Percentiles rank a stretch among this genome's conserved stretches.
Conservation (phyloP, 352 stramenopile genomes). For the Phytophthora capsici region DNA sequence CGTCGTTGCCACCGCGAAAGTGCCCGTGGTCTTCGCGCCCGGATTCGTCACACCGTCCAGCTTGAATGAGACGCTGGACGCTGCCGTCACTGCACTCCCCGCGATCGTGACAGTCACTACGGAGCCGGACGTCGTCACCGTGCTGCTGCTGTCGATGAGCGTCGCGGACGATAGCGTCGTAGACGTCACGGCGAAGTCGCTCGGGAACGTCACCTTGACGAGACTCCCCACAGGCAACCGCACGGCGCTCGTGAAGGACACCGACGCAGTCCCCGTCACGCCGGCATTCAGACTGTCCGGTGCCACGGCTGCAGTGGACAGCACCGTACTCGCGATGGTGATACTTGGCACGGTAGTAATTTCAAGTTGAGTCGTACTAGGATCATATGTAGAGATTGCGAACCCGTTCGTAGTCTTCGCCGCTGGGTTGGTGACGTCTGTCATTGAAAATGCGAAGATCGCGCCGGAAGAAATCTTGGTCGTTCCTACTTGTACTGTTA, state of each 20-base stretch:
- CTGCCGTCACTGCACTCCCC: conserved; percentile 27
- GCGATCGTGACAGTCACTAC: conserved; percentile 40
- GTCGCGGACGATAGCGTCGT: conserved; percentile 26
- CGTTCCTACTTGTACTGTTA: conserved; percentile 30
- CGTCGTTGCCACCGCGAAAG: conserved; percentile 45
- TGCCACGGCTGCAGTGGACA: too few species aligned
- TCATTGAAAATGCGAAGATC: conserved; percentile 40
- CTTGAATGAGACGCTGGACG: conserved; percentile 46
- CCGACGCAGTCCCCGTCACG: too few species aligned
- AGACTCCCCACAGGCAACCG: conserved; percentile 40
- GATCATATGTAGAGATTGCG: conserved; percentile 33
- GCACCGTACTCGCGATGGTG: conserved; percentile 18
- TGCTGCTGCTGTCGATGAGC: conserved; percentile 38
- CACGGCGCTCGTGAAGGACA: too few species aligned
- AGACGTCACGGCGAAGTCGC: conserved; percentile 36
- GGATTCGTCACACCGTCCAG: conserved; percentile 61
- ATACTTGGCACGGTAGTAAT: conserved; percentile 3
- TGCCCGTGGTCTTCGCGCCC: conserved; percentile 45
- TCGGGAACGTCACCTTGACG: conserved; percentile 47
- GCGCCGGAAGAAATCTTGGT: conserved; percentile 21
- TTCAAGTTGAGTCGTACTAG: conserved; percentile 17
- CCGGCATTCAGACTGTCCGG: too few species aligned
- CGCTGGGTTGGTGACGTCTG: conserved; percentile 42
- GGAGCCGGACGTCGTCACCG: conserved; percentile 19
- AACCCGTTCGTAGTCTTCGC: conserved; percentile 27